Base-by-base conservation (phyloP, 176 grass and related monocot genomes). In the Carex myosuroides region DNA sequence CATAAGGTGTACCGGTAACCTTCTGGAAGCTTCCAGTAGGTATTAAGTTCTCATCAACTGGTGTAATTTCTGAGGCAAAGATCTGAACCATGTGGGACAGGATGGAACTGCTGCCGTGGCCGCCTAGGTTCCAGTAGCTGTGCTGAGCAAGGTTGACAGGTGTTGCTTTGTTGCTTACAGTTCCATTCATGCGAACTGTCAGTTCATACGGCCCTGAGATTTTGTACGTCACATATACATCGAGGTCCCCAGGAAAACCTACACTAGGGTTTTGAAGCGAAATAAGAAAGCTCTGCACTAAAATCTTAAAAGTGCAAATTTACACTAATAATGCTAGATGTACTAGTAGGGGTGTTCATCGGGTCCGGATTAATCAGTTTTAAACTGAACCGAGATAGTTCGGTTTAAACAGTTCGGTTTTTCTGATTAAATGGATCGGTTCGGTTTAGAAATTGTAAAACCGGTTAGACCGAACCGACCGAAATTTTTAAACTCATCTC, bases 171-270 rank as follows among this genome's bases (percentile, higher is more conserved):
- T 91, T 85, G 7, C 39, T 60, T 61, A 92, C 83, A 80, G 88
- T 89, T 73, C 83, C 88, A 59, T 83, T 84, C 86, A 87, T 89
- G 85, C 67, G 79, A 33, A 98, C 8, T 60, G 82, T 91, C 37
- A 98, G 75, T 21, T 74, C 44, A 83, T 91, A 93, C 0, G 89
- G 83, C 1, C 42, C 42, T 6, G 89, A 89, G 30, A 98, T 59
- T 33, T 91, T 81, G 84, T 98, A 98, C 16, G 92, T 95, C 11
- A 93, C 95, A 87, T 89, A 89, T 60, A 75, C 91, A 75, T 98
- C 92, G 5, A 98, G 26, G 30, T 63, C 89, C 0, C 92, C 95
- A 0, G 95, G 95, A 85, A 98, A 93, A 13, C 94, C 96, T 99
- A 90, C 65, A 83, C 80, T 79, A 37, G 37, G 12, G 72, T 76